Evolutionary conservation across 2,329 filamentous ascomycete genomes (phyloP).

Genomic region (Fusarium brevicatenulatum): DNA sequence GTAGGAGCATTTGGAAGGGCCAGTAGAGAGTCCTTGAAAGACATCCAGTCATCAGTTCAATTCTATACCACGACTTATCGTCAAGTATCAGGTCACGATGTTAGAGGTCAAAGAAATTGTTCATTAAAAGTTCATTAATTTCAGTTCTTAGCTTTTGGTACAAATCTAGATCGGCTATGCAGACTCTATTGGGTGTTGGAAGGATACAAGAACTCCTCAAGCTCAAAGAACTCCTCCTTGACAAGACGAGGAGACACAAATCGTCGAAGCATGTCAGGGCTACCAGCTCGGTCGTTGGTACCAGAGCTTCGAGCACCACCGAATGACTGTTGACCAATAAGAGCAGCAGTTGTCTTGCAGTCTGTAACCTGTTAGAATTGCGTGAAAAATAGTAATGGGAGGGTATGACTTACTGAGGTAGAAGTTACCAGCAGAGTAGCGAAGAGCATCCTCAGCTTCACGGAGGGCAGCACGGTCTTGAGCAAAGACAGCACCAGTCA

Average conservation of each 20-base stretch:
- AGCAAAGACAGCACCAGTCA: conserved; percentile 63
- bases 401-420: conserved; percentile 55
- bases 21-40: too few species aligned
- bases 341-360: conserved; percentile 66
- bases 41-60: too few species aligned
- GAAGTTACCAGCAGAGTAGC: conserved; percentile 66
- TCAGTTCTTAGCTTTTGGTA: conserved; percentile 19
- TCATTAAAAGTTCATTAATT: conserved; percentile 25
- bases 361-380: conserved; percentile 39
- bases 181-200: conserved; percentile 55
- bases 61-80: too few species aligned
- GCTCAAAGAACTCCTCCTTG: conserved; percentile 59
- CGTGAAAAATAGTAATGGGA: accelerated
- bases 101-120: too few species aligned
- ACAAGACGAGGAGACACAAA: conserved; percentile 63
- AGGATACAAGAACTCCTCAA: conserved; percentile 58
- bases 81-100: too few species aligned
- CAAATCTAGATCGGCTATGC: conserved; percentile 15
- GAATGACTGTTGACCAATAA: conserved; percentile 67
- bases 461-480: conserved; percentile 59
- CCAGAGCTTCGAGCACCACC: conserved; percentile 63
- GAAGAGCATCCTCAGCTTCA: conserved; percentile 61
- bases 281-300: conserved; percentile 68
- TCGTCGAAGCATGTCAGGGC: conserved; percentile 58
- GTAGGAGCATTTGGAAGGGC: too few species aligned